Evolutionary conservation across 345 rosid genomes (phyloP).

Genomic region (Lagerstroemia speciosa): DNA sequence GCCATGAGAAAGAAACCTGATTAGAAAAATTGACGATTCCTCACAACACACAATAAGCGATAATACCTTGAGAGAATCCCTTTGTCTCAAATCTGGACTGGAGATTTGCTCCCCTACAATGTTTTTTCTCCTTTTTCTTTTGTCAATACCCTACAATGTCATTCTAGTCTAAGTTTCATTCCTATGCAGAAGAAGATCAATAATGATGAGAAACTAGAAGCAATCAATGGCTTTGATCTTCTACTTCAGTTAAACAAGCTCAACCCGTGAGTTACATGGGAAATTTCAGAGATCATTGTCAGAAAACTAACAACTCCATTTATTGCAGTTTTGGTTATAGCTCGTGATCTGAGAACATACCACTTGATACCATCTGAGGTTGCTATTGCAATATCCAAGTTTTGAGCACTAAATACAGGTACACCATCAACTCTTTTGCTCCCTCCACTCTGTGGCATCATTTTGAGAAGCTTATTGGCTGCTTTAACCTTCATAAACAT

Average conservation of each 20-base stretch:
- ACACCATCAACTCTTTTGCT: slow-evolving; percentile 68
- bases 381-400: slow-evolving; percentile 94
- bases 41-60: neutral
- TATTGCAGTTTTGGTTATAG: neutral
- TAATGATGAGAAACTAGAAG: neutral
- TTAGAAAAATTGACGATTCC: neutral
- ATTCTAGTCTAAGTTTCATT: neutral
- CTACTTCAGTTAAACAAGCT: neutral
- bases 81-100: neutral
- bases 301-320: neutral
- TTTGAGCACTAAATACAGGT: slow-evolving; percentile 88
- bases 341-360: slow-evolving; percentile 26
- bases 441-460: slow-evolving; percentile 41
- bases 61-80: neutral
- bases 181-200: neutral
- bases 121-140: too few species aligned
- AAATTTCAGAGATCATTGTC: neutral
- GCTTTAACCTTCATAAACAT: slow-evolving; percentile 60
- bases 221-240: neutral
- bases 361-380: slow-evolving; percentile 85
- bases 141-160: too few species aligned
- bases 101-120: too few species aligned
- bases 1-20: neutral
- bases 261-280: neutral
- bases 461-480: slow-evolving; percentile 76